phyloP scores from a whole-genome alignment of 495 filamentous ascomycete species.

The Aspergillus olivimuriae region DNA sequence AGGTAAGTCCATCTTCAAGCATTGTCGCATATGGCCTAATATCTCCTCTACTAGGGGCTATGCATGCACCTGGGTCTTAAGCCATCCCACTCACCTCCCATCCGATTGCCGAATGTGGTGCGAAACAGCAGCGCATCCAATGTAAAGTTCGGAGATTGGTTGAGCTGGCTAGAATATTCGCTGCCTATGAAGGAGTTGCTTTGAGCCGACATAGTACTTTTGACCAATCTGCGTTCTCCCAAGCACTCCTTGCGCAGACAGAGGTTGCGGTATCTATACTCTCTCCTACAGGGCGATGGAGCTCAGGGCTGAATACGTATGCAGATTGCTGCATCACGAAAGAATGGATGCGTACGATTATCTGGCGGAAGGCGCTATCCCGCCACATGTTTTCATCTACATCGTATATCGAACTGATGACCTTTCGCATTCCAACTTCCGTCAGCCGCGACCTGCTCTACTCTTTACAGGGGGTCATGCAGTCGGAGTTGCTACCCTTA shows the following conservation, averaged over 20 bases:
- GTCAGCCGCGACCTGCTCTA: slow-evolving; percentile 63
- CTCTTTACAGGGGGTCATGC: slow-evolving; percentile 17
- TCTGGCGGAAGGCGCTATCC: slow-evolving; percentile 63
- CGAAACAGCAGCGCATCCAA: slow-evolving; percentile 13
- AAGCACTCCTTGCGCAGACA: slow-evolving; percentile 11
- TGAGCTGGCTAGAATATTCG: slow-evolving; percentile 22
- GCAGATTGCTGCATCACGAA: slow-evolving; percentile 28
- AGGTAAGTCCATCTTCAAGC: too few species aligned
- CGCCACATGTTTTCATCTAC: slow-evolving; percentile 47
- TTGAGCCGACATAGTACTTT: not conserved
- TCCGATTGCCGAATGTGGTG: slow-evolving; percentile 3
- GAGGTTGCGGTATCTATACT: slow-evolving; percentile 17
- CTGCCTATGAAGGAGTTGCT: slow-evolving; percentile 20
- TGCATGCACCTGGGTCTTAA: slow-evolving; percentile 25
- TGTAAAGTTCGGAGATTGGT: slow-evolving; percentile 21
- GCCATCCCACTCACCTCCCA: slow-evolving; percentile 19
- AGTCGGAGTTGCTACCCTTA: slow-evolving; percentile 24
- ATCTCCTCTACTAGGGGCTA: too few species aligned
- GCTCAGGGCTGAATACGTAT: slow-evolving; percentile 13
- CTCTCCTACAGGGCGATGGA: slow-evolving; percentile 3
- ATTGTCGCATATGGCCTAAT: too few species aligned
- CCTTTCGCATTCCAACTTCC: slow-evolving; percentile 62
- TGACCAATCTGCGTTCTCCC: not conserved
- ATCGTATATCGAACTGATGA: slow-evolving; percentile 53
- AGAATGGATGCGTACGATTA: slow-evolving; percentile 69